phyloP scores from a whole-genome alignment of 179 eudicot genomes.

The Carnegiea gigantea region DNA sequence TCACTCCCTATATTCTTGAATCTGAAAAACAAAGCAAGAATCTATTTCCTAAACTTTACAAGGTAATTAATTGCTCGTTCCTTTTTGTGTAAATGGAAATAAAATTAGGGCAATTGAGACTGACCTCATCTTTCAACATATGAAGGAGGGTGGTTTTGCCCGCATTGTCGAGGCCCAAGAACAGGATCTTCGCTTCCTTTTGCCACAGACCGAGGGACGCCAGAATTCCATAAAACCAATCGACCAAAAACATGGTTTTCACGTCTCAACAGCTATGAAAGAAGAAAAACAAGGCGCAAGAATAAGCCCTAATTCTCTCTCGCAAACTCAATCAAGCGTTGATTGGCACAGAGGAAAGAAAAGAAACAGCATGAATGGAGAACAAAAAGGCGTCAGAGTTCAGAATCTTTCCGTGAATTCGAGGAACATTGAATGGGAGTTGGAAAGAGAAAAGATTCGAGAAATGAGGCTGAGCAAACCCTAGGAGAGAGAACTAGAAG shows the following conservation, averaged over 20 bases:
- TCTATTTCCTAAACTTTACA: neutral
- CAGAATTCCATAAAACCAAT: constrained; percentile 81
- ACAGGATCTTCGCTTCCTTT: constrained; percentile 81
- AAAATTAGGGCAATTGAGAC: constrained; percentile 11
- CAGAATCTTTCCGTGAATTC: neutral
- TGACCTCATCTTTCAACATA: constrained; percentile 86
- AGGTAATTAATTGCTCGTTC: too few species aligned
- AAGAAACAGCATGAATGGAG: neutral
- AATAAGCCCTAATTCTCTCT: neutral
- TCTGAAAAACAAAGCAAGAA: neutral
- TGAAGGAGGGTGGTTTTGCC: constrained; percentile 83
- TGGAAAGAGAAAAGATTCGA: constrained; percentile 15
- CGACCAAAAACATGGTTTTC: constrained; percentile 63
- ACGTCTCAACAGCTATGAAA: neutral
- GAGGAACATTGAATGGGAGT: neutral
- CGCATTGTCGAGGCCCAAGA: constrained; percentile 80
- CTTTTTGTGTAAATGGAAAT: too few species aligned
- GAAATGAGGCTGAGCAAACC: constrained; percentile 13
- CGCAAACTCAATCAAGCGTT: neutral
- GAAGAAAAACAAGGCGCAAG: neutral
- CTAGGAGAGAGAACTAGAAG: constrained; percentile 19
- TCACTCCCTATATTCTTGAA: neutral
- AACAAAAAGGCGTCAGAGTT: neutral
- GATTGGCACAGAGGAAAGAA: neutral
- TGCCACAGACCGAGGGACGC: constrained; percentile 87